These are phyloP conservation scores for Phellopilus nigrolimitatus DNA, from an alignment of 1,284 basidiomycete genomes.

Conservation along the genomic window DNA sequence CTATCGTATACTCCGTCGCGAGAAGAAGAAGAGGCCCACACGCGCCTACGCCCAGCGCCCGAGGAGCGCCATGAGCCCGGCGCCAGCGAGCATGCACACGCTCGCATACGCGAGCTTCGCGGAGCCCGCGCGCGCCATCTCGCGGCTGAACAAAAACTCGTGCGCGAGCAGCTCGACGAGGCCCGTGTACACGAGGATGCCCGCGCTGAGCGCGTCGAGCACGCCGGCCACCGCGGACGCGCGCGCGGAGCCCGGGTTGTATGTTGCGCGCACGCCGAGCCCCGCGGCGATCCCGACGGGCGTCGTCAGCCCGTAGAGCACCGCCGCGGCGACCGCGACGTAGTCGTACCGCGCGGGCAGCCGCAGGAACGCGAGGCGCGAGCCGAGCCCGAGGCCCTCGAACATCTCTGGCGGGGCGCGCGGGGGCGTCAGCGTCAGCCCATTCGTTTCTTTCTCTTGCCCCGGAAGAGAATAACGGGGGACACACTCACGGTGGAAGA, in stretches of 20 bases:
- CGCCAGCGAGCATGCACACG: slow-evolving; percentile 71
- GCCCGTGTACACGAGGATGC: slow-evolving; percentile 89
- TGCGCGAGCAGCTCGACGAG: slow-evolving; percentile 91
- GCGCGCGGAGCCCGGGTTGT: slow-evolving; percentile 73
- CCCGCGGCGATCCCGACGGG: slow-evolving; percentile 82
- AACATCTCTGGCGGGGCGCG: slow-evolving; percentile 68
- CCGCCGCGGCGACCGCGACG: slow-evolving; percentile 61
- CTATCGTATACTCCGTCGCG: neutral
- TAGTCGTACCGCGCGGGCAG: slow-evolving; percentile 57
- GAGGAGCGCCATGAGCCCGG: slow-evolving; percentile 79
- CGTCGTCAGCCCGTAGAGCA: slow-evolving; percentile 76
- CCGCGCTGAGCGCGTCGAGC: slow-evolving; percentile 82
- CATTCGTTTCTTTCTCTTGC: neutral
- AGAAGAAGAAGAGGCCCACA: neutral
- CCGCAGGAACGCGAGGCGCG: slow-evolving; percentile 72
- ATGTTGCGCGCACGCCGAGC: slow-evolving; percentile 75
- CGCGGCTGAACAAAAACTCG: slow-evolving; percentile 85
- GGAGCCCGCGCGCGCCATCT: slow-evolving; percentile 72
- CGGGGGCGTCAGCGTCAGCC: slow-evolving; percentile 26
- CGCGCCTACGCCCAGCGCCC: slow-evolving; percentile 73
- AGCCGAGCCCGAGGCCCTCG: slow-evolving; percentile 87
- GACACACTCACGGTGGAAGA: slow-evolving; percentile 73
- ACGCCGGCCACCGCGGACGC: slow-evolving; percentile 81
- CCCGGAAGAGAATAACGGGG: neutral
- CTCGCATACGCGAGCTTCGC: slow-evolving; percentile 65